Evolutionary conservation across 176 grass and related monocot species (phyloP).

Genomic region (Oryza glaberrima): DNA sequence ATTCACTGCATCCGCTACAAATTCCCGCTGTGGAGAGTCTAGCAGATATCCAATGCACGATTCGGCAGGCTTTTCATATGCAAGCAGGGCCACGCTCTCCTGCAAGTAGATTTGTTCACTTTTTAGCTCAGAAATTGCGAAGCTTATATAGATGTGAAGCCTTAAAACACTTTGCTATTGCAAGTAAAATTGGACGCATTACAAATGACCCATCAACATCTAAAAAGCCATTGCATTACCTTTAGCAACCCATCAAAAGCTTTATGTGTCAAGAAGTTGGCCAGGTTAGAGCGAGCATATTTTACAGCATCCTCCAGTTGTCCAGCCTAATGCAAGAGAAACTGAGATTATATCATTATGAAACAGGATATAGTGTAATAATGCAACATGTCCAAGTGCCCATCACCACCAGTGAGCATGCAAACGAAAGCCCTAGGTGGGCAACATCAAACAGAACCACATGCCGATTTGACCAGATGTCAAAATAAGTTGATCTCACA

Average conservation of each 20-base stretch:
- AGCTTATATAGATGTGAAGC: not conserved
- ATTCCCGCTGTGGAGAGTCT: conserved; percentile 68
- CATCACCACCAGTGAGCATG: not conserved
- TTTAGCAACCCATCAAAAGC: conserved; percentile 65
- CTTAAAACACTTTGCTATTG: conserved; percentile 11
- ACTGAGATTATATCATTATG: not conserved
- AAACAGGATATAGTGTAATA: conserved; percentile 20
- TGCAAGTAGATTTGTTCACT: conserved; percentile 45
- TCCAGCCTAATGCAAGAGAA: conserved; percentile 57
- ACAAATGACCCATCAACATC: conserved; percentile 23
- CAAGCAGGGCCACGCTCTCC: conserved; percentile 76
- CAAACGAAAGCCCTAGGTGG: not conserved
- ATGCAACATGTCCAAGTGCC: not conserved
- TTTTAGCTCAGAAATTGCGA: conserved; percentile 29
- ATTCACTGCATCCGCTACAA: conserved; percentile 89
- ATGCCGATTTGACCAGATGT: not conserved
- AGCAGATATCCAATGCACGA: conserved; percentile 87
- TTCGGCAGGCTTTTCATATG: conserved; percentile 71
- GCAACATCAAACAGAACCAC: not conserved
- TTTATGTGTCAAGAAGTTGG: conserved; percentile 74
- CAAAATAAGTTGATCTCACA: not conserved
- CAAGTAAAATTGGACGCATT: conserved; percentile 3
- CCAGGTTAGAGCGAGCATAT: conserved; percentile 70
- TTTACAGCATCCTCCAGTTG: conserved; percentile 76
- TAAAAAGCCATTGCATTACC: conserved; percentile 48